phyloP scores from a whole-genome alignment of 75 land plant genomes.

The Pinus tabuliformis region DNA sequence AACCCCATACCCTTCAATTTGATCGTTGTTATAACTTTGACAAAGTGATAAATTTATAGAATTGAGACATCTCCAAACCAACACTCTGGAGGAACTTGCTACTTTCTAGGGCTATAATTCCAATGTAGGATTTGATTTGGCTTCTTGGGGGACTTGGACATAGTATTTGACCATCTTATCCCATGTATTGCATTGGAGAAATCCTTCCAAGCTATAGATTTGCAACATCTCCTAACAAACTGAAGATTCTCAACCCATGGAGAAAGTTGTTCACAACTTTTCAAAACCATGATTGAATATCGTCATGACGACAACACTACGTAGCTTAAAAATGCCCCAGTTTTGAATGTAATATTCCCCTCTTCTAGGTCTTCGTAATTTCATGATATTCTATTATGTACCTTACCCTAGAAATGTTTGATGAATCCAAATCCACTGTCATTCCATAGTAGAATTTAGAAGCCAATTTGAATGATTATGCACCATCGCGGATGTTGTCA shows the following conservation, averaged over 20 bases:
- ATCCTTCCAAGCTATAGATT: slow-evolving; percentile 62
- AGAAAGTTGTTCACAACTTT: too few relatives aligned
- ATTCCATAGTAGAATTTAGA: background rate
- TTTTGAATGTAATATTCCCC: slow-evolving; percentile 81
- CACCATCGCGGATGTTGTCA: too few relatives aligned
- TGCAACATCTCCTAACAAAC: slow-evolving; percentile 8
- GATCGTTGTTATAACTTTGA: slow-evolving; percentile 72
- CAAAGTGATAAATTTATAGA: slow-evolving; percentile 72
- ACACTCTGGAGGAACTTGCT: slow-evolving; percentile 46
- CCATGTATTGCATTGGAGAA: slow-evolving; percentile 88
- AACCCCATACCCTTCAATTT: slow-evolving; percentile 85
- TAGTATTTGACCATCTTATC: slow-evolving; percentile 87
- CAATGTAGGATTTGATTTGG: slow-evolving; percentile 37
- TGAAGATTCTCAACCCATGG: slow-evolving; percentile 9
- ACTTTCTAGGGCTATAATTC: slow-evolving; percentile 26
- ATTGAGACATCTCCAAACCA: slow-evolving; percentile 91
- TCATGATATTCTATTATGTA: slow-evolving; percentile 83
- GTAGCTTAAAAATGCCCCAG: slow-evolving; percentile 78
- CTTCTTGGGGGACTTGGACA: slow-evolving; percentile 50
- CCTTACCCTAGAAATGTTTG: slow-evolving; percentile 21
- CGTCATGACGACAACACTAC: slow-evolving; percentile 83
- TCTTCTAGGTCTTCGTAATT: slow-evolving; percentile 90
- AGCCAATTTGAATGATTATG: background rate
- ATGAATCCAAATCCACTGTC: too few relatives aligned
- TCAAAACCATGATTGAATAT: slow-evolving; percentile 49